Evolutionary conservation across 2,329 filamentous ascomycete genomes (phyloP).

Genomic region (Ilyonectria destructans): DNA sequence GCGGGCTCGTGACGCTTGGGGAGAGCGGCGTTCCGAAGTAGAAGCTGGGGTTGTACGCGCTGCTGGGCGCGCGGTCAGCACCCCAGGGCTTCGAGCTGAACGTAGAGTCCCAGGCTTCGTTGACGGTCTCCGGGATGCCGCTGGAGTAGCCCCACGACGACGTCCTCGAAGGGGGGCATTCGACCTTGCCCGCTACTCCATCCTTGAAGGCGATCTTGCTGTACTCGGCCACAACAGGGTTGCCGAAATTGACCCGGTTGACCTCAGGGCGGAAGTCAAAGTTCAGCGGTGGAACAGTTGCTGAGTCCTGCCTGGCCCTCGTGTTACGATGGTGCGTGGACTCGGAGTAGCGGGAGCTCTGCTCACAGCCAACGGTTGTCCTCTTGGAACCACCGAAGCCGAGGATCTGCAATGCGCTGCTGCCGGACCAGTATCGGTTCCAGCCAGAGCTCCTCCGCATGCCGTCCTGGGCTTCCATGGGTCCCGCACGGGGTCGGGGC

Average conservation of each 20-base stretch:
- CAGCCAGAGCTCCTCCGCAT: too few species aligned
- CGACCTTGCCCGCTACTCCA: slow-evolving; percentile 74
- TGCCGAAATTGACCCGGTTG: slow-evolving; percentile 78
- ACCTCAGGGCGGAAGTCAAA: slow-evolving; percentile 76
- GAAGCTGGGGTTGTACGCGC: slow-evolving; percentile 64
- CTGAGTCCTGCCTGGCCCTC: slow-evolving; percentile 76
- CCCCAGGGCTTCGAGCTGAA: slow-evolving; percentile 64
- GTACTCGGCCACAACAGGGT: slow-evolving; percentile 78
- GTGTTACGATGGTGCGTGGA: slow-evolving; percentile 45
- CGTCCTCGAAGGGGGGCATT: slow-evolving; percentile 69
- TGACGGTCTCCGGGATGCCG: slow-evolving; percentile 76
- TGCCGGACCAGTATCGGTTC: slow-evolving; percentile 62
- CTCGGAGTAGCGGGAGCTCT: slow-evolving; percentile 70
- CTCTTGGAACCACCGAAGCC: slow-evolving; percentile 69
- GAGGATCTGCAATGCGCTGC: slow-evolving; percentile 77
- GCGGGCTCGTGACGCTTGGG: slow-evolving; percentile 53
- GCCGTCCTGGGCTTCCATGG: slow-evolving; percentile 57
- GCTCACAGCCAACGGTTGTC: slow-evolving; percentile 65
- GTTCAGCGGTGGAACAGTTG: slow-evolving; percentile 78
- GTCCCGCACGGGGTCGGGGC: slow-evolving; percentile 57
- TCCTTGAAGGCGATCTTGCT: slow-evolving; percentile 68
- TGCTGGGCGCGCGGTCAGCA: slow-evolving; percentile 66
- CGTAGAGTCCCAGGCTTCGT: slow-evolving; percentile 69
- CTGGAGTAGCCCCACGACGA: slow-evolving; percentile 74
- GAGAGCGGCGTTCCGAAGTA: slow-evolving; percentile 62